Conservation (phyloP, 768 basidiomycete species). For the Melanogaster broomeanus region DNA sequence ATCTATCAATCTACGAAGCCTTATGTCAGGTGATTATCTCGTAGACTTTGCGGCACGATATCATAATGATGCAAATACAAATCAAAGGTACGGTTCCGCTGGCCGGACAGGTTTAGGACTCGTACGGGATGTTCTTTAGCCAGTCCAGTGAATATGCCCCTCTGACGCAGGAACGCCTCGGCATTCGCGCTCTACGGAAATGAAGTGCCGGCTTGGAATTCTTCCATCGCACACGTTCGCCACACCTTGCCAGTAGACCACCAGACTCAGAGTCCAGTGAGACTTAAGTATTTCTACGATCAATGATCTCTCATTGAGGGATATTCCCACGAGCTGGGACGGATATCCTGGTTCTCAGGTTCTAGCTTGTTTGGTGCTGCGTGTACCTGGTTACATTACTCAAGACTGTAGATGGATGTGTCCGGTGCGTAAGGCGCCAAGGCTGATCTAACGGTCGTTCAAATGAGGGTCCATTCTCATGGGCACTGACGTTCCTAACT, state of each 20-base stretch:
- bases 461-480: too few relatives aligned
- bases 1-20: not conserved
- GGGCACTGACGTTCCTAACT: too few relatives aligned
- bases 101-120: constrained; percentile 4
- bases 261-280: constrained; percentile 15
- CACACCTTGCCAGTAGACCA: constrained; percentile 13
- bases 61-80: constrained; percentile 12
- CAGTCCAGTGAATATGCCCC: constrained; percentile 21
- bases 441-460: too few relatives aligned
- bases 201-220: constrained; percentile 22
- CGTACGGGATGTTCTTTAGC: constrained; percentile 22
- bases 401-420: not conserved
- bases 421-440: too few relatives aligned
- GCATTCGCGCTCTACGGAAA: constrained; percentile 27
- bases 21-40: constrained; percentile 16
- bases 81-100: constrained; percentile 13
- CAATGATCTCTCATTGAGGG: constrained; percentile 10
- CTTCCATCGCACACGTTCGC: constrained; percentile 30
- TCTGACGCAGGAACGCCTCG: constrained; percentile 31
- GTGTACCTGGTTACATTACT: constrained; percentile 5
- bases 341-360: constrained; percentile 9
- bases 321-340: constrained; percentile 22
- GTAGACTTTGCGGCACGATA: constrained; percentile 10
- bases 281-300: constrained; percentile 14
- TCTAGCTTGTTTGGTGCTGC: constrained; percentile 10